Percentiles rank a stretch among this genome's conserved stretches.
phyloP scores from a whole-genome alignment of 768 basidiomycete species.

The Lentinula aciculospora region DNA sequence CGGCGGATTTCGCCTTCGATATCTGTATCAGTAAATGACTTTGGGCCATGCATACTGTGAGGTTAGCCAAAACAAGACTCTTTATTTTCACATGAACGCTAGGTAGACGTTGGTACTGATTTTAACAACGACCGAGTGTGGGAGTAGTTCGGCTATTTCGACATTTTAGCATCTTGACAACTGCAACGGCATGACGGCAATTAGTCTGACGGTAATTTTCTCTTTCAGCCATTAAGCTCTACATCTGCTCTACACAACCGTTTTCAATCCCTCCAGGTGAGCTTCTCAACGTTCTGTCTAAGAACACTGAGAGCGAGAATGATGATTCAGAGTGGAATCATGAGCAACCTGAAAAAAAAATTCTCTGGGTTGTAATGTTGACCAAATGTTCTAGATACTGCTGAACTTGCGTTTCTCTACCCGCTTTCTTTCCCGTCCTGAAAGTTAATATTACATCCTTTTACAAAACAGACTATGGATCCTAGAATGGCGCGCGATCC shows the following conservation, averaged over 20 bases:
- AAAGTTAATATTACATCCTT: constrained; percentile 10
- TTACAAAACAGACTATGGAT: constrained; percentile 47
- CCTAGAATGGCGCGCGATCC: constrained; percentile 79
- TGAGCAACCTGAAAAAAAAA: constrained; percentile 48
- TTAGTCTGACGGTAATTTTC: no score
- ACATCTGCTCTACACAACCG: constrained; percentile 2
- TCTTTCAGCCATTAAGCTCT: fast-evolving
- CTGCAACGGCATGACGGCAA: no score
- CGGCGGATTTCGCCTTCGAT: not conserved
- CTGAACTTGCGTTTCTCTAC: constrained; percentile 49
- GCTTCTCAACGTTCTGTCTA: constrained; percentile 11
- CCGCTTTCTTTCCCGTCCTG: not conserved
- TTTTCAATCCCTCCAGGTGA: constrained; percentile 8
- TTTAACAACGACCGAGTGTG: no score
- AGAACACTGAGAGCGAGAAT: constrained; percentile 9
- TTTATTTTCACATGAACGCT: not conserved
- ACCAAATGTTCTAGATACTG: constrained; percentile 92
- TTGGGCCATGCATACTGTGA: not conserved
- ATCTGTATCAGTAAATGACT: not conserved
- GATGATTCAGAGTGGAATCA: constrained; percentile 98
- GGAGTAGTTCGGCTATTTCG: no score
- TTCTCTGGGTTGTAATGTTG: constrained; percentile 64
- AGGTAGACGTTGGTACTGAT: no score
- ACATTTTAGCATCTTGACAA: no score
- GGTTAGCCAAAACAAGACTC: not conserved